phyloP scores from a whole-genome alignment of 805 yeast species.

The Starmera dryadoides region DNA sequence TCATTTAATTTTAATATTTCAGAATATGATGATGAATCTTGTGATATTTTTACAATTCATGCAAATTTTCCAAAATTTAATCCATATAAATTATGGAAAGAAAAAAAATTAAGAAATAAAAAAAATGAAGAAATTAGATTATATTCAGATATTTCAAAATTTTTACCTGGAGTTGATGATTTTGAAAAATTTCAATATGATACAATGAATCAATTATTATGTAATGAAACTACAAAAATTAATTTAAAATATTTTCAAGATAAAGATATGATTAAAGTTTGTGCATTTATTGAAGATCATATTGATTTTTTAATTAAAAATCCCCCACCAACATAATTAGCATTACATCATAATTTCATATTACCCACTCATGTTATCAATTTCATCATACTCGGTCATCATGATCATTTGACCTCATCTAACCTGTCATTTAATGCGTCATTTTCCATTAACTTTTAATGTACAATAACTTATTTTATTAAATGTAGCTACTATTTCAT shows the following conservation, averaged over 20 bases:
- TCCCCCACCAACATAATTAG: background rate
- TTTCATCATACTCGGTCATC: too few relatives aligned
- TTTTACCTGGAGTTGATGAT: constrained; percentile 28
- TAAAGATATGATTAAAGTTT: constrained; percentile 4
- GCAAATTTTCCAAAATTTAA: constrained; percentile 24
- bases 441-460: too few relatives aligned
- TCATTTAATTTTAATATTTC: constrained; percentile 3
- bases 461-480: too few relatives aligned
- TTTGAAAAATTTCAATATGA: constrained; percentile 46
- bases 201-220: constrained; percentile 41
- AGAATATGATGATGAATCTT: background rate
- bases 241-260: constrained; percentile 31
- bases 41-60: constrained; percentile 20
- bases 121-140: constrained; percentile 5
- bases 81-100: constrained; percentile 16
- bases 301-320: background rate
- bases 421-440: too few relatives aligned
- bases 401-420: too few relatives aligned
- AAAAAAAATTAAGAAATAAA: background rate
- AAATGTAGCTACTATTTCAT: too few relatives aligned
- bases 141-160: constrained; percentile 1
- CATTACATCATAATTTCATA: too few relatives aligned
- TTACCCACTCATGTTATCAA: background rate
- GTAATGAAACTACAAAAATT: constrained; percentile 32
- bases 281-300: constrained; percentile 4